Conservation (phyloP, 2,329 filamentous ascomycete genomes). For the Raffaelea deltoideospora region DNA sequence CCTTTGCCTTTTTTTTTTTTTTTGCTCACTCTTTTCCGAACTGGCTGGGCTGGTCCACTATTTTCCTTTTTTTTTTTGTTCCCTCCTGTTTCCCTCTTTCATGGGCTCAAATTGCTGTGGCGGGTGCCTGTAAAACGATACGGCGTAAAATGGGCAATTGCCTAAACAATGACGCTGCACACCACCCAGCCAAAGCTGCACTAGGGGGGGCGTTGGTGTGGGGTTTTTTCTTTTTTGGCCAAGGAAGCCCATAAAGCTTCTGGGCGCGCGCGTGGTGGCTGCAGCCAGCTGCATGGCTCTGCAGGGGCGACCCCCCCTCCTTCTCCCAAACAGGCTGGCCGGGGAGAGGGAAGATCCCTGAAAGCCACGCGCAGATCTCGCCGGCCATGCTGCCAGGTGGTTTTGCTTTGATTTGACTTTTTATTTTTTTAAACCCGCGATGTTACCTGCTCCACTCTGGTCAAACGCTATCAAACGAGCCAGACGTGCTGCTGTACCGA, state of each 20-base stretch:
- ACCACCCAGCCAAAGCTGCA: not conserved
- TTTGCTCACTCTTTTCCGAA: not conserved
- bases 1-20: not conserved
- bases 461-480: not conserved
- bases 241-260: not conserved
- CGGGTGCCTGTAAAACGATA: no score
- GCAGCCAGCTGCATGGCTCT: conserved; percentile 7
- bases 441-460: conserved; percentile 6
- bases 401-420: no score
- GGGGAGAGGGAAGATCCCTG: conserved; percentile 18
- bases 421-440: no score
- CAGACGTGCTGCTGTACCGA: not conserved
- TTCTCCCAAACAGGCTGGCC: conserved; percentile 15
- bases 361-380: conserved; percentile 24
- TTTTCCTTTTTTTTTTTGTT: no score
- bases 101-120: not conserved
- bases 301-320: conserved; percentile 15
- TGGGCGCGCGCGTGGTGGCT: not conserved
- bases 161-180: not conserved
- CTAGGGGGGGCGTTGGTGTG: no score
- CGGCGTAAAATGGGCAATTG: not conserved
- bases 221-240: no score
- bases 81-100: no score
- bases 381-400: conserved; percentile 13
- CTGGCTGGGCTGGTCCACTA: not conserved